Conservation (phyloP, 2,329 filamentous ascomycete species). For the Colletotrichum tanaceti region DNA sequence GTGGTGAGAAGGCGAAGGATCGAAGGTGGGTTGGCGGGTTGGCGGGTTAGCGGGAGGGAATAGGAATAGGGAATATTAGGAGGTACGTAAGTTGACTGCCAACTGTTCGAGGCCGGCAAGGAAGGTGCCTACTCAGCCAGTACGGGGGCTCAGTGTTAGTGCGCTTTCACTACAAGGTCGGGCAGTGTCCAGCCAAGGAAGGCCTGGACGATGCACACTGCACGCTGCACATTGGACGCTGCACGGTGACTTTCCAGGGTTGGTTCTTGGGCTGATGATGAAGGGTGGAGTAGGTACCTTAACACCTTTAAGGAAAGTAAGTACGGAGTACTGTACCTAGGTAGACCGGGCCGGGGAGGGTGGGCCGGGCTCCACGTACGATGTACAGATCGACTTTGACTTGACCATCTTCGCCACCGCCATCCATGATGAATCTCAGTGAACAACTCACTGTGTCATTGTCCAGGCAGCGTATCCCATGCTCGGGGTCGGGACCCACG, state of each 20-base stretch:
- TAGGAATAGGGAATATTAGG: slow-evolving; percentile 13
- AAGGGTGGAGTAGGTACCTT: slow-evolving; percentile 35
- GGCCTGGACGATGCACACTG: slow-evolving; percentile 14
- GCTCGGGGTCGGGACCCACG: not conserved
- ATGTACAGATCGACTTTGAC: not conserved
- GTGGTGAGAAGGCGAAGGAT: slow-evolving; percentile 16
- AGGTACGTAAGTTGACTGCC: slow-evolving; percentile 10
- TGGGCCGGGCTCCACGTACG: not conserved
- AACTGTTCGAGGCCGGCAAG: slow-evolving; percentile 20
- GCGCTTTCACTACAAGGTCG: slow-evolving; percentile 4
- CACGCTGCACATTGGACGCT: not conserved
- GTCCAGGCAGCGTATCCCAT: not conserved
- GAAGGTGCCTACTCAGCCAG: slow-evolving; percentile 10
- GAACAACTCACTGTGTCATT: too few relatives aligned
- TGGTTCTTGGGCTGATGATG: slow-evolving; percentile 21
- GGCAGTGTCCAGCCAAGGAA: slow-evolving; percentile 21
- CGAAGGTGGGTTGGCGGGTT: slow-evolving; percentile 17
- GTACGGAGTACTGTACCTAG: too few relatives aligned
- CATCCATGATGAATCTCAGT: not conserved
- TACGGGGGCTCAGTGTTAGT: not conserved
- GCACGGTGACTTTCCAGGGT: slow-evolving; percentile 5
- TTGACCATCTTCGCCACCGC: not conserved
- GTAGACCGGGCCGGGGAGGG: slow-evolving; percentile 24
- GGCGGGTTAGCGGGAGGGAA: slow-evolving; percentile 19
- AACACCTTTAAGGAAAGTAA: too few relatives aligned